Percentiles rank a stretch among this genome's conserved stretches.
These are phyloP conservation scores for Talaromyces thailandensis DNA, from an alignment of 495 filamentous ascomycete species.

Conservation along the genomic window DNA sequence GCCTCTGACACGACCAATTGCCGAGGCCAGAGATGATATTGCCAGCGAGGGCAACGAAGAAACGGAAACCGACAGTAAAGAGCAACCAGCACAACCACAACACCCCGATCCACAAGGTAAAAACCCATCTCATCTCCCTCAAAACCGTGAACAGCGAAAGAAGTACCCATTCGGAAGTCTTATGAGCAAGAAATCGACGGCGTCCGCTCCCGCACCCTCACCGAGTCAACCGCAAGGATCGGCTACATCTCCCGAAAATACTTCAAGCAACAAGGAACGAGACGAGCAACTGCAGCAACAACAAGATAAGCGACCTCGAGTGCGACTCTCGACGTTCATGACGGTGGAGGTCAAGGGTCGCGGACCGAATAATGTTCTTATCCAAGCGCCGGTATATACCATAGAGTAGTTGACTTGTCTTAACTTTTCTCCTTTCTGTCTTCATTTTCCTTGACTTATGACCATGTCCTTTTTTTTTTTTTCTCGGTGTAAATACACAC, in stretches of 20 bases:
- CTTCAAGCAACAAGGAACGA: conserved; percentile 26
- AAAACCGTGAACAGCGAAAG: conserved; percentile 23
- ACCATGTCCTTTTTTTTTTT: not conserved
- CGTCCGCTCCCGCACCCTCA: conserved; percentile 7
- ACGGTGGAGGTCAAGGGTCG: conserved; percentile 68
- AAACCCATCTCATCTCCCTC: conserved; percentile 7
- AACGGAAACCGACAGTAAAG: conserved; percentile 21
- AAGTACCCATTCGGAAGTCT: conserved; percentile 42
- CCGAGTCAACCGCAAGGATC: conserved; percentile 5
- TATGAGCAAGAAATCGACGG: conserved; percentile 27
- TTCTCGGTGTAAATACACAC: not conserved
- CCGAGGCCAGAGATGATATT: conserved; percentile 26
- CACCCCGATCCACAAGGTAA: conserved; percentile 8
- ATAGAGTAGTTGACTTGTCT: conserved; percentile 17
- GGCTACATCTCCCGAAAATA: conserved; percentile 10
- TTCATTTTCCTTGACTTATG: not conserved
- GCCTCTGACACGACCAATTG: conserved; percentile 49
- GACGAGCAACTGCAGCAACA: conserved; percentile 11
- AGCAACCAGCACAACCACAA: conserved; percentile 8
- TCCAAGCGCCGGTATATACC: conserved; percentile 86
- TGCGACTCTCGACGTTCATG: conserved; percentile 79
- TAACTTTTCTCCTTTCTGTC: not conserved
- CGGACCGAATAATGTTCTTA: conserved; percentile 59
- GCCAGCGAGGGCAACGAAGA: conserved; percentile 34
- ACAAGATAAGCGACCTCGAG: conserved; percentile 18